Base-by-base conservation (phyloP, 2,329 filamentous ascomycete genomes). In the Aspergillus sp. region DNA sequence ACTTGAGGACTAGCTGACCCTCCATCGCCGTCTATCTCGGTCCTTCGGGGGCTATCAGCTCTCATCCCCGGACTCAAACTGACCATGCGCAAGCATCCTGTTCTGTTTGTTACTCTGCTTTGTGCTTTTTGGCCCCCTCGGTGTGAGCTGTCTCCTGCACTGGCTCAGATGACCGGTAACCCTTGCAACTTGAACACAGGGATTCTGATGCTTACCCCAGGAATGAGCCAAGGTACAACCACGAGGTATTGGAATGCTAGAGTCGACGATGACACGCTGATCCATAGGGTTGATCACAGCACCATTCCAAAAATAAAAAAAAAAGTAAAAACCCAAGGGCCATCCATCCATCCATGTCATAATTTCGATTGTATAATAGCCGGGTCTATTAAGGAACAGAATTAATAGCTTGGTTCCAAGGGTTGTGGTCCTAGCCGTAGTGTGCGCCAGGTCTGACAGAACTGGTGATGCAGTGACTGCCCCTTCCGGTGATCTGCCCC, bases 401-500 rank as follows among this genome's bases (percentile, higher is more conserved):
- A 45, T 12, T 34, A n/a, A 24, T 34, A 37, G 46, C 33, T 49
- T 49, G 30, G 46, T 17, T 15, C 30, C 30, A 49, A 49, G 46
- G 30, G 30, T 20, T 37, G 27, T 30, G 27, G 27, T 30, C 11
- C 27, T 30, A 30, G 27, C n/a, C 12, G 34, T 37, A 37, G 33
- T 37, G 34, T n/a, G 12, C 12, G 34, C 15, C 34, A 37, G 34
- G 34, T 37, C 34, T 22, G 20, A 4, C 17, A 24, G 6, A 27
- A 47, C 44, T 47, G 44, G 24, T 33, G 45, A 53, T 46, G 27
- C 22, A 15, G 27, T 22, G 27, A 55, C 44, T 45, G 47, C 54
- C 54, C 54, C 54, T 57, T 57, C 48, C 54, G 48, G 51, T 34
- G 54, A 56, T 56, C 45, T 47, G 40, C 46, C 54, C 54, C 46